Base-by-base conservation (phyloP, 208 protist species). In the Naegleria fowleri region DNA sequence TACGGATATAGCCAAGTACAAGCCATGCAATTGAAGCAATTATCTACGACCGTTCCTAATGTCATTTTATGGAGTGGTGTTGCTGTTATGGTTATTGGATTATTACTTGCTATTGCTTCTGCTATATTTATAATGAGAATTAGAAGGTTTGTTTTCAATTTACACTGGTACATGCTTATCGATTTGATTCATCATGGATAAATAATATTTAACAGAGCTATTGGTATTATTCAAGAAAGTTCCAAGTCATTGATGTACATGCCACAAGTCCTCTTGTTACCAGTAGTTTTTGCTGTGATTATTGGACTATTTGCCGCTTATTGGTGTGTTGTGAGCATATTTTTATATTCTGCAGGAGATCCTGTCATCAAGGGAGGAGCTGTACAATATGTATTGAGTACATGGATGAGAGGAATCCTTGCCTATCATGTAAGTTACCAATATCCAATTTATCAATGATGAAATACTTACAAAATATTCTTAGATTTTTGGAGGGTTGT, bases 221-320 rank as follows among this genome's bases (percentile, higher is more conserved):
- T 88, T 39, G 84, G 84, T 55, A 88, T 88, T 38, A 88, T 88
- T 38, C 19, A 88, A 55, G 84, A 88, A 88, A 39, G 36, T 19
- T 39, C 41, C 39, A 88, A 58, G n/a, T 36, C 84, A 9, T 15
- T 88, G 0, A 38, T 15, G 6, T 51, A 22, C 13, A 48, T 88
- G 39, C 84, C 84, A 39, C 41, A 88, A 36, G 16, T 88, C 29
- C 13, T 52, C 9, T 11, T 58, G 9, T 0, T 88, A 5, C 84
- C 84, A 48, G 13, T 88, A 7, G 6, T 33, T 48, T 33, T 88
- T 25, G 43, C 41, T 39, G 15, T 58, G 5, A 39, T 29, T 48
- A n/a, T 88, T 3, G 22, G 13, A n/a, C 13, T 88, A 7, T 88
- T 58, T 48, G 84, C 84, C 19, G 41, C 84, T 33, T 88, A 55